A percentile compares a stretch with the other conserved stretches of the same genome.
These are phyloP conservation scores for Neltuma alba DNA, from an alignment of 306 rosid genomes.

Conservation along the genomic window DNA sequence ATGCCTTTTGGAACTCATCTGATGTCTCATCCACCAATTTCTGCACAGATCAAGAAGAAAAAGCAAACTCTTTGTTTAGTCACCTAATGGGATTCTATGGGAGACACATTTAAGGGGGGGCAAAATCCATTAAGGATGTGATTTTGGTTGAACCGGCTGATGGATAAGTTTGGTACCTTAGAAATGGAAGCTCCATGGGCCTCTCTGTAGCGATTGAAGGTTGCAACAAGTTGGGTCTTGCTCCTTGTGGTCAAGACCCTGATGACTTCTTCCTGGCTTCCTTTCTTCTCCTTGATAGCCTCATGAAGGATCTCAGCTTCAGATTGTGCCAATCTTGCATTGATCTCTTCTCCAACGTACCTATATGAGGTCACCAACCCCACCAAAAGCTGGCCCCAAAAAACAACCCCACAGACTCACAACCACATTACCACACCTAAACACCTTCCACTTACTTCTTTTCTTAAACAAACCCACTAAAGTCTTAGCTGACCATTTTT, in stretches of 20 bases:
- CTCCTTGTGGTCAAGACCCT: conserved; percentile 80
- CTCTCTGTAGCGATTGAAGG: conserved; percentile 76
- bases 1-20: conserved; percentile 56
- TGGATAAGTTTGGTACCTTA: conserved; percentile 72
- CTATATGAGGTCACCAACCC: conserved; percentile 63
- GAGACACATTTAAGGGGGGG: neutral
- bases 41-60: conserved; percentile 32
- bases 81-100: neutral
- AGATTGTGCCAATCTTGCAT: conserved; percentile 49
- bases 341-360: conserved; percentile 56
- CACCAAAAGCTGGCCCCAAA: conserved; percentile 59
- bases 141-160: too few relatives aligned
- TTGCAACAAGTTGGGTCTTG: conserved; percentile 70
- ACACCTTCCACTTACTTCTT: conserved; percentile 12
- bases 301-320: conserved; percentile 75
- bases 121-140: neutral
- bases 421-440: neutral
- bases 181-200: conserved; percentile 68
- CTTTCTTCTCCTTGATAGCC: conserved; percentile 60
- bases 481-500: neutral
- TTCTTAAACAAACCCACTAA: neutral
- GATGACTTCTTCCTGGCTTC: conserved; percentile 59
- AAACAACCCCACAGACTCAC: conserved; percentile 10
- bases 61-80: neutral
- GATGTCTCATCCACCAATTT: conserved; percentile 52